Evolutionary conservation across 2,329 filamentous ascomycete genomes (phyloP).

Genomic region (Diaporthe velutina): DNA sequence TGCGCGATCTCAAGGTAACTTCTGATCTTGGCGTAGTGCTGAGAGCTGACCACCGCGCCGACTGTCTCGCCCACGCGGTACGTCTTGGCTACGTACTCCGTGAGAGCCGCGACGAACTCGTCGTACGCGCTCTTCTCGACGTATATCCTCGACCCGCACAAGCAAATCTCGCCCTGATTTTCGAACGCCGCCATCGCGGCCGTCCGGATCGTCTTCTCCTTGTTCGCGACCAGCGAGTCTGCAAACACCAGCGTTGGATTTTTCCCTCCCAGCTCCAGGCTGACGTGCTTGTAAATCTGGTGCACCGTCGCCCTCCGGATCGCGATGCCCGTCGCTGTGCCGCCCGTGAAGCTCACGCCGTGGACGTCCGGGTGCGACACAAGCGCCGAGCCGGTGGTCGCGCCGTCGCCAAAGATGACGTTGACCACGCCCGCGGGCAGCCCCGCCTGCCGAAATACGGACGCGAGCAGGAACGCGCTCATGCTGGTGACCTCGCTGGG

Average conservation of each 20-base stretch:
- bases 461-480: constrained; percentile 47
- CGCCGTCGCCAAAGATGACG: constrained; percentile 50
- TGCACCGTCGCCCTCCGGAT: constrained; percentile 48
- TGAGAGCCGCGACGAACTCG: constrained; percentile 46
- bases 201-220: constrained; percentile 67
- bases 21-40: constrained; percentile 47
- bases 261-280: constrained; percentile 60
- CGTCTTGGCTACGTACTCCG: constrained; percentile 41
- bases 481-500: constrained; percentile 51
- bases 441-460: constrained; percentile 44
- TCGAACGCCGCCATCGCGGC: constrained; percentile 48
- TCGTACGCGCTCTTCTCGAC: constrained; percentile 64
- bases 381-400: constrained; percentile 48
- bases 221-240: constrained; percentile 56
- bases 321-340: constrained; percentile 49
- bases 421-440: constrained; percentile 49
- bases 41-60: constrained; percentile 47
- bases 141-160: constrained; percentile 60
- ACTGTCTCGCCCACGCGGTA: constrained; percentile 44
- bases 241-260: constrained; percentile 65
- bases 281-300: constrained; percentile 50
- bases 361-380: constrained; percentile 45
- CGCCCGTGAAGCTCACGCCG: constrained; percentile 51
- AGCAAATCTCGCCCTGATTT: constrained; percentile 52
- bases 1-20: constrained; percentile 44